phyloP scores from a whole-genome alignment of 140 eudicot species.

The Stevia rebaudiana region DNA sequence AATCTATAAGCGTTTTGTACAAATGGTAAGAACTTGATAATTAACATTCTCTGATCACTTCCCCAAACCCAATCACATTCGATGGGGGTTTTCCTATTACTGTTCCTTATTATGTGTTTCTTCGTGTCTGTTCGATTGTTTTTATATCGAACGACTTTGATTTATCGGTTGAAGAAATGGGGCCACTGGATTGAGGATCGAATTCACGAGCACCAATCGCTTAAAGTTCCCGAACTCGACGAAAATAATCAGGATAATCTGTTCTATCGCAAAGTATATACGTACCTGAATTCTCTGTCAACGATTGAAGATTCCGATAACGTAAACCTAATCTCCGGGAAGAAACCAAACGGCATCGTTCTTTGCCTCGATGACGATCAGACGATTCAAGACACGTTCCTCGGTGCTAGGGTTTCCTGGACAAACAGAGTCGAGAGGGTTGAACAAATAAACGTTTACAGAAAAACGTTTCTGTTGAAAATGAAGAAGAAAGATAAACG shows the following conservation, averaged over 20 bases:
- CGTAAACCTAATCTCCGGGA: slow-evolving; percentile 51
- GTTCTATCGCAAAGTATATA: slow-evolving; percentile 41
- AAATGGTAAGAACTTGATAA: background rate
- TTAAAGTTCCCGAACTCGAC: slow-evolving; percentile 55
- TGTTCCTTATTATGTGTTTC: background rate
- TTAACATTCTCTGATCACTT: background rate
- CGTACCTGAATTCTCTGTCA: slow-evolving; percentile 49
- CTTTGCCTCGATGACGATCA: slow-evolving; percentile 52
- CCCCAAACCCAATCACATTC: background rate
- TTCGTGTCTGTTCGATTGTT: slow-evolving; percentile 20
- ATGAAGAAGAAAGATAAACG: slow-evolving; percentile 47
- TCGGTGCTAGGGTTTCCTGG: slow-evolving; percentile 66
- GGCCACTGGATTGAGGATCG: slow-evolving; percentile 52
- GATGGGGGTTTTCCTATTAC: slow-evolving; percentile 25
- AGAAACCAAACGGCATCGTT: slow-evolving; percentile 43
- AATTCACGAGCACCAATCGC: slow-evolving; percentile 51
- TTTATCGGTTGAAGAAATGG: slow-evolving; percentile 33
- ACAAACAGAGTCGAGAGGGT: slow-evolving; percentile 26
- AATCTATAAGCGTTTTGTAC: background rate
- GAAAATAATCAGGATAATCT: slow-evolving; percentile 48
- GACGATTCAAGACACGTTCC: slow-evolving; percentile 41
- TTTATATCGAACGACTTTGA: slow-evolving; percentile 22
- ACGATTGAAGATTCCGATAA: slow-evolving; percentile 63
- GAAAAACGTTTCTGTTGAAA: slow-evolving; percentile 31
- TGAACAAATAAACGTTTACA: background rate